Evolutionary conservation across 768 basidiomycete species (phyloP).

Genomic region (Psilocybe azurescens): DNA sequence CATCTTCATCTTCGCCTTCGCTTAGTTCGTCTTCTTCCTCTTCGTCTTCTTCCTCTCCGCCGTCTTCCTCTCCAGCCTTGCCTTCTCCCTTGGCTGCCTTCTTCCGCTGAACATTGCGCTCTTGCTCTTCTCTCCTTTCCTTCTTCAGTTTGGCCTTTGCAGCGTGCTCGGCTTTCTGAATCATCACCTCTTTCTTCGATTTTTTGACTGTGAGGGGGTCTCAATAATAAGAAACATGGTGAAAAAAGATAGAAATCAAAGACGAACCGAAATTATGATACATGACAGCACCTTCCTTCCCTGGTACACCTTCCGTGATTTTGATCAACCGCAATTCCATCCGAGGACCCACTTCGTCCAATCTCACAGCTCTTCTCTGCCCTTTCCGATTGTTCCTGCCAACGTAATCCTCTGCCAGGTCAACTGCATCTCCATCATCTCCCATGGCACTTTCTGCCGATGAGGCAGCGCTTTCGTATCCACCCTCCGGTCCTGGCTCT

Average conservation of each 20-base stretch:
- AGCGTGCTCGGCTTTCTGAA: conserved; percentile 74
- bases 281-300: conserved; percentile 91
- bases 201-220: conserved; percentile 76
- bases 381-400: conserved; percentile 94
- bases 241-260: background rate
- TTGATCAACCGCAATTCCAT: conserved; percentile 94
- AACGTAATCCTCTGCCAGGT: conserved; percentile 91
- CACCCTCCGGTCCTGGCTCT: conserved; percentile 64
- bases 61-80: conserved; percentile 35
- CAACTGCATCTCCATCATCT: conserved; percentile 83
- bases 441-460: conserved; percentile 83
- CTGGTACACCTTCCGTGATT: conserved; percentile 92
- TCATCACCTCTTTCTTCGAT: conserved; percentile 73
- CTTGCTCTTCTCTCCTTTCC: conserved; percentile 87
- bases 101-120: conserved; percentile 88
- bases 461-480: conserved; percentile 84
- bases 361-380: conserved; percentile 85
- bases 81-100: conserved; percentile 45
- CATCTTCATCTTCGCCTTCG: conserved; percentile 42
- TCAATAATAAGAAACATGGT: conserved; percentile 6
- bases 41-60: conserved; percentile 37
- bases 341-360: conserved; percentile 95
- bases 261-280: conserved; percentile 92
- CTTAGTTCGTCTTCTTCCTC: conserved; percentile 37
- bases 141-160: conserved; percentile 78